Percentiles rank a stretch among this genome's conserved stretches.
phyloP scores from a whole-genome alignment of 768 basidiomycete species.

The Russula dissimulans region DNA sequence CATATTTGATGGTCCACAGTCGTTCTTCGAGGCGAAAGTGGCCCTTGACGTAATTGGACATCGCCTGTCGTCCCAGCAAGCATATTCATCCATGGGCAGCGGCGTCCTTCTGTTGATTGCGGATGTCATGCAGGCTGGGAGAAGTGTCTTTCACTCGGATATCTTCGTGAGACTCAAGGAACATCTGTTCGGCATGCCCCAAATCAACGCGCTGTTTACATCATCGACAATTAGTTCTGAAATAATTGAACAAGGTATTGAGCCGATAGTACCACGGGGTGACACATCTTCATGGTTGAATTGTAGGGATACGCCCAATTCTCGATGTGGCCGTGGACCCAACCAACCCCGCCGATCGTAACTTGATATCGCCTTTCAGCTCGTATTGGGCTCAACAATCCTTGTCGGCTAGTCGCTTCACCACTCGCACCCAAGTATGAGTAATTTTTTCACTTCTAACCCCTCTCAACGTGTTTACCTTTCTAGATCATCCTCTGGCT shows the following conservation, averaged over 20 bases:
- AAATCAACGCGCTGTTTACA: constrained; percentile 2
- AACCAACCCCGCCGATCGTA: constrained; percentile 9
- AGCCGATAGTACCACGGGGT: neutral
- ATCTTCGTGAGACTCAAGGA: constrained; percentile 6
- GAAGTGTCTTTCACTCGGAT: neutral
- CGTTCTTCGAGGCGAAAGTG: constrained; percentile 5
- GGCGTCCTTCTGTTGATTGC: constrained; percentile 1
- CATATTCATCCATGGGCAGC: neutral
- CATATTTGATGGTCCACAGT: constrained; percentile 1
- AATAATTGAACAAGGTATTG: constrained; percentile 7
- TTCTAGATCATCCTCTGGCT: constrained; percentile 40
- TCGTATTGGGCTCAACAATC: constrained; percentile 16
- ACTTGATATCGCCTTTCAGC: neutral
- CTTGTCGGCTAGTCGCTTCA: neutral
- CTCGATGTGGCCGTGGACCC: neutral
- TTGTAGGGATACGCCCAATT: constrained; percentile 6
- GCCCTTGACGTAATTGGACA: constrained; percentile 8
- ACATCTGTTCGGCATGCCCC: constrained; percentile 6
- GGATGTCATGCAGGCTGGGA: constrained; percentile 9
- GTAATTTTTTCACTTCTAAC: too few species aligned
- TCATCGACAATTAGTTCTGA: neutral
- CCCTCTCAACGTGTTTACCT: neutral
- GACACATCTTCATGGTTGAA: neutral
- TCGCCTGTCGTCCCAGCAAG: neutral
- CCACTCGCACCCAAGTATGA: constrained; percentile 6